Evolutionary conservation across 345 rosid genomes (phyloP).

Genomic region (Brassica nigra): DNA sequence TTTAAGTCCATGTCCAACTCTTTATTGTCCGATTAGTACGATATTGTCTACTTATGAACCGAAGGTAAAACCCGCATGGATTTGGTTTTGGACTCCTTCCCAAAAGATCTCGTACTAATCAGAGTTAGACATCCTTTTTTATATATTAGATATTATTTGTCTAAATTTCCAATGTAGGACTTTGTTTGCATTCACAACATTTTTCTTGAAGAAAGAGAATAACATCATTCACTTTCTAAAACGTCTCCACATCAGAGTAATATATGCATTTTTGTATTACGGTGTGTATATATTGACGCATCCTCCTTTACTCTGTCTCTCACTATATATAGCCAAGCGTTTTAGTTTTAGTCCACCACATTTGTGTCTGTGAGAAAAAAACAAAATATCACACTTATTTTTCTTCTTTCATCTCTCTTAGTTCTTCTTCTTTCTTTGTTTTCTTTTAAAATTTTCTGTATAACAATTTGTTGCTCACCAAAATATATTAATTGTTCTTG

Average conservation of each 20-base stretch:
- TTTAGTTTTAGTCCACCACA: slow-evolving; percentile 13
- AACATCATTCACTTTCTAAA: not conserved
- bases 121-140: too few relatives aligned
- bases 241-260: not conserved
- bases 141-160: too few relatives aligned
- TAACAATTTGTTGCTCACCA: not conserved
- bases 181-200: too few relatives aligned
- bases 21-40: too few relatives aligned
- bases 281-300: not conserved
- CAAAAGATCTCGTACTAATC: too few relatives aligned
- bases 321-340: slow-evolving; percentile 16
- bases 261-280: not conserved
- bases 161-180: too few relatives aligned
- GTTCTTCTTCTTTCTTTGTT: not conserved
- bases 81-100: too few relatives aligned
- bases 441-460: not conserved
- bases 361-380: not conserved
- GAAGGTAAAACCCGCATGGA: too few relatives aligned
- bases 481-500: slow-evolving; percentile 3
- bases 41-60: too few relatives aligned
- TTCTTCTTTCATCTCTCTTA: not conserved
- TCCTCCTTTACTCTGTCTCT: not conserved
- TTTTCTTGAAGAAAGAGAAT: too few relatives aligned
- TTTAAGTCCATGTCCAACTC: too few relatives aligned
- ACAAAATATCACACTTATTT: not conserved